Evolutionary conservation across 345 rosid genomes (phyloP), one percentile per base, ranked within the genome.

Genomic region (Lumnitzera littorea): DNA sequence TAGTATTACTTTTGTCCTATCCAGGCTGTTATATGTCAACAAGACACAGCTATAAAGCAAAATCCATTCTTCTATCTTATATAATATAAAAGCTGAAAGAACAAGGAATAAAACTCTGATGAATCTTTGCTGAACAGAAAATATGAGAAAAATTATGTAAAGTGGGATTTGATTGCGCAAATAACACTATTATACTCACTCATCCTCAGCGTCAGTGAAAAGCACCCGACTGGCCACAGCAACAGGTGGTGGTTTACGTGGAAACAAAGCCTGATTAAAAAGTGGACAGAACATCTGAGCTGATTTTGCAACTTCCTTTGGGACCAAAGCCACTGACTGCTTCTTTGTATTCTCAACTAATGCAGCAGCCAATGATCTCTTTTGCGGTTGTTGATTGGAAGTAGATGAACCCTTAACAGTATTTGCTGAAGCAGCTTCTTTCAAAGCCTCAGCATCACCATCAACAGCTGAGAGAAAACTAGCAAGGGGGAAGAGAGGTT

Each of bases 151-250:
- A 50, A 15, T 11, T 6, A 55, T 27, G 11, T 4, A 4, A 4
- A 36, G 43, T 36, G 43, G 43, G 43, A 36, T 36, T 36, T 36
- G 43, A 36, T 36, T 36, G 10, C 7, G 43, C 43, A 36, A 36
- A 36, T 36, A 36, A 36, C 11, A 9, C 43, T 36, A 36, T 36
- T 36, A 36, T 36, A 83, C 96, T 83, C 69, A 86, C 99, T 89
- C 95, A 79, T 92, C 98, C 82, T 92, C 97, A 71, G 91, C 62
- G 51, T 87, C 96, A 61, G 99, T 90, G 71, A 94, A 94, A 70
- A 94, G 97, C 65, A 88, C 76, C 68, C 97, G 76, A 77, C 79
- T 86, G 56, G 83, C 83, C 16, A 86, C 84, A 60, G 97, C 74
- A 20, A 68, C 67, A 63, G 80, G 78, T 41, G 99, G 97, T 61